phyloP scores from a whole-genome alignment of 129 eudicot genomes.

The Dittrichia graveolens region DNA sequence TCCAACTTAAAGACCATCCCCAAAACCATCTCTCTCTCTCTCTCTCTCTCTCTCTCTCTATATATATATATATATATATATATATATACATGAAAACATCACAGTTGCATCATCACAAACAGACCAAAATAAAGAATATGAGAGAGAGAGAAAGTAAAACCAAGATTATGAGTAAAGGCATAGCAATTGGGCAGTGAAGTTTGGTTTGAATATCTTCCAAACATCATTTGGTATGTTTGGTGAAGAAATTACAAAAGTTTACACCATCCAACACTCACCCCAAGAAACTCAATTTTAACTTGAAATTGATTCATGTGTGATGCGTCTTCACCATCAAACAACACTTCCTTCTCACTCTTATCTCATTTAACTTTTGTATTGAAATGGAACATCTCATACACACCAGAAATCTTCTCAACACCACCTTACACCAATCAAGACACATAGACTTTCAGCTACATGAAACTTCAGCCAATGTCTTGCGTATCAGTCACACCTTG shows the following conservation, averaged over 20 bases:
- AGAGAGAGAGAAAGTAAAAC: no score
- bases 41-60: no score
- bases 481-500: conserved; percentile 33
- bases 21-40: no score
- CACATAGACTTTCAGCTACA: conserved; percentile 41
- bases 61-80: no score
- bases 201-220: conserved; percentile 58
- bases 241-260: conserved; percentile 18
- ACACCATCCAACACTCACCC: conserved; percentile 13
- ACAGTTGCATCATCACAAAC: no score
- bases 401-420: conserved; percentile 56
- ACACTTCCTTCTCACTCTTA: neutral
- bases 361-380: neutral
- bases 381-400: conserved; percentile 40
- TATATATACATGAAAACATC: no score
- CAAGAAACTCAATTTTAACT: conserved; percentile 14
- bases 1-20: no score
- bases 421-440: conserved; percentile 58
- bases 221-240: conserved; percentile 46
- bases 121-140: no score
- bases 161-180: conserved; percentile 39
- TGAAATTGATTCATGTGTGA: neutral
- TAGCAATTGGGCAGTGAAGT: conserved; percentile 52
- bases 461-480: conserved; percentile 44
- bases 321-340: neutral